Base-by-base conservation (phyloP, 2,329 filamentous ascomycete genomes). In the Didymella exigua region DNA sequence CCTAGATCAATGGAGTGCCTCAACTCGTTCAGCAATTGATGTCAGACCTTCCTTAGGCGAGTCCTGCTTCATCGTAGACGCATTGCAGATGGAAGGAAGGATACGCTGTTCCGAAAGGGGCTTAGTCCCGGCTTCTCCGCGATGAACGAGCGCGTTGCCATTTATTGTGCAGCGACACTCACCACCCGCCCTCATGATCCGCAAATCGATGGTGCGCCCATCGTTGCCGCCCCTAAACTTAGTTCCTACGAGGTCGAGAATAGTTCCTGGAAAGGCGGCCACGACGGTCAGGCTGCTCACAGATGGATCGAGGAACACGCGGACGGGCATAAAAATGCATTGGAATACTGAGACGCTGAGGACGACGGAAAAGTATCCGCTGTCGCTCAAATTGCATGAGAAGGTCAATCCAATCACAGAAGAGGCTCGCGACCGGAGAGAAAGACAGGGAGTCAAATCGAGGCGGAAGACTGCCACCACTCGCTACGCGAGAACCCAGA, bases 401-500 rank as follows among this genome's bases (percentile, higher is more conserved):
- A 45, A 36, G 30, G 52, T 56, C 11, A 23, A 38, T 9, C 36
- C 36, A n/a, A 11, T n/a, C 2, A 36, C 29, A 13, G 31, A 48
- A 21, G 9, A 47, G 11, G 5, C 7, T 21, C 36, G 21, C 36
- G 36, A n/a, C 6, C 36, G 19, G 11, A 24, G 14, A 8, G 14
- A 11, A 13, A n/a, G 1, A 14, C 2, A 19, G 6, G 21, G 19
- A 14, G 5, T n/a, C 19, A 38, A 14, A 24, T n/a, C 1, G 4
- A 38, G 18, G 21, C 19, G 19, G 33, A 49, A 49, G 9, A 44
- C 44, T 6, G 18, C 41, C 2, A 50, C 46, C 16, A 37, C 5
- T 4, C 29, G 14, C 36, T 29, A 55, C 16, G 41, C 47, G 29
- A 42, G 70, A 56, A 52, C 66, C 29, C 71, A 75, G 60, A 67